These are phyloP conservation scores for Mimosa pudica DNA, from an alignment of 306 rosid species.

Conservation along the genomic window DNA sequence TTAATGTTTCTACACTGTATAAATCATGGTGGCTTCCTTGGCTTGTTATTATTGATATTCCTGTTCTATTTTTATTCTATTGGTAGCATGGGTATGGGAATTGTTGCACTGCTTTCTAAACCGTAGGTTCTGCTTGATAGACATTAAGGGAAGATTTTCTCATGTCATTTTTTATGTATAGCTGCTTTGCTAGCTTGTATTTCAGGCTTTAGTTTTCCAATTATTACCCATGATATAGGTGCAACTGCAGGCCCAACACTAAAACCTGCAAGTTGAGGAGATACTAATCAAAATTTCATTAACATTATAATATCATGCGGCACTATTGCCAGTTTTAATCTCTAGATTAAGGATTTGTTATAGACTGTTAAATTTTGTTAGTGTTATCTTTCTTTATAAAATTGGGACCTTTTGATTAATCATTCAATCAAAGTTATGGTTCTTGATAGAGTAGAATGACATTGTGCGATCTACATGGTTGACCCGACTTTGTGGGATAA, in stretches of 20 bases:
- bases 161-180: constrained; percentile 18
- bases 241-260: not conserved
- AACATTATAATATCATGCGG: constrained; percentile 3
- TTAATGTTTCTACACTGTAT: not conserved
- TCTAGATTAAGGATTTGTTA: constrained; percentile 3
- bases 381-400: not conserved
- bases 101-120: constrained; percentile 14
- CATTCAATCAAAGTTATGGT: no score
- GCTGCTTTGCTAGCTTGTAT: not conserved
- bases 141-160: constrained; percentile 12
- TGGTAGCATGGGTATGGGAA: constrained; percentile 9
- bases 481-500: no score
- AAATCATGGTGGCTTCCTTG: constrained; percentile 7
- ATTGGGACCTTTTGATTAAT: no score
- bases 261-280: constrained; percentile 8
- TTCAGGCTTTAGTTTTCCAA: not conserved
- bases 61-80: constrained; percentile 6
- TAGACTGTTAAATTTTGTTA: constrained; percentile 6
- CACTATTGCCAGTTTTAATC: constrained; percentile 6
- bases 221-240: no score
- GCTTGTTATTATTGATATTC: constrained; percentile 1
- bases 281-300: constrained; percentile 7
- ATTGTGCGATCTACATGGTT: no score
- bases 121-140: constrained; percentile 11
- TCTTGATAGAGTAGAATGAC: no score